A percentile compares a stretch with the other conserved stretches of the same genome.
Conservation (phyloP, 176 grass and related monocot genomes). For the Raddia distichophylla region DNA sequence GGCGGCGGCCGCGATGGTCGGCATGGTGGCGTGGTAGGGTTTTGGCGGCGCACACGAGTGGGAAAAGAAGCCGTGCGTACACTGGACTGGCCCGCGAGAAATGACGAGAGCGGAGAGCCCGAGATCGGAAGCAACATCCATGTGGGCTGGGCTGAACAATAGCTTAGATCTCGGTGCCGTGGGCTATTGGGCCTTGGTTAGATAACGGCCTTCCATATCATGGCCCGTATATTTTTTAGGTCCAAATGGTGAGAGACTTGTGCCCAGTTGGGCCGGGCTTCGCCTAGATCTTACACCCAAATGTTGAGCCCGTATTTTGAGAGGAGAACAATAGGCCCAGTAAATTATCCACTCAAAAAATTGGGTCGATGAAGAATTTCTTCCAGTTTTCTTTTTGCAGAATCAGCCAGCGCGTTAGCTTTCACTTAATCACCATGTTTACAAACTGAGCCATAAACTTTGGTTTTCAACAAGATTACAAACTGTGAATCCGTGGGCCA, state of each 20-base stretch:
- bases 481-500: too few relatives aligned
- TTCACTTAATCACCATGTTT: not conserved
- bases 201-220: not conserved
- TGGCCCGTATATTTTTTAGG: too few relatives aligned
- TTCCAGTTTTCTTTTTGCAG: too few relatives aligned
- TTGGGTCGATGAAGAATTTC: too few relatives aligned
- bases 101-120: conserved; percentile 4
- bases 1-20: conserved; percentile 49
- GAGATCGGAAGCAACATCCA: conserved; percentile 26
- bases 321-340: too few relatives aligned
- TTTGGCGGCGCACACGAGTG: conserved; percentile 28
- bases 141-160: not conserved
- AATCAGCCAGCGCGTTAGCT: too few relatives aligned
- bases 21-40: conserved; percentile 49
- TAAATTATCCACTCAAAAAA: too few relatives aligned
- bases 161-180: not conserved
- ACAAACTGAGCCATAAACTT: not conserved
- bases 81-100: conserved; percentile 20
- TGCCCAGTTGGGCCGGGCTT: too few relatives aligned
- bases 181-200: not conserved
- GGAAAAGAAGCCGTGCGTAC: conserved; percentile 9
- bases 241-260: too few relatives aligned
- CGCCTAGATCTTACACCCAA: too few relatives aligned
- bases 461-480: too few relatives aligned
- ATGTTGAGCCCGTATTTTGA: too few relatives aligned